Evolutionary conservation across 495 filamentous ascomycete species (phyloP), one percentile per base, ranked within the genome.

Genomic region (Aspergillus affinis): DNA sequence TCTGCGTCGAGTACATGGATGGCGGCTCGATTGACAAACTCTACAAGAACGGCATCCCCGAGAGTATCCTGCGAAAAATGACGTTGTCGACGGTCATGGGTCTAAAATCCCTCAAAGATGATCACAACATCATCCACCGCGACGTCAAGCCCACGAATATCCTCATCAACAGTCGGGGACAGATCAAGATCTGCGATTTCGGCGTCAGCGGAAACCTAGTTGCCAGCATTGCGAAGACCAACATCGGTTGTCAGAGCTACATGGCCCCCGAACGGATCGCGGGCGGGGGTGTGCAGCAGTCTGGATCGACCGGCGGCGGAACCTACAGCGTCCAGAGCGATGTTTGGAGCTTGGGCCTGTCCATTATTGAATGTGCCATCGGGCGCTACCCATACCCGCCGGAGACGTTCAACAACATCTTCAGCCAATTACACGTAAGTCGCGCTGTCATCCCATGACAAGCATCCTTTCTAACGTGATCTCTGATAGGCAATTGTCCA

Each of bases 121-220:
- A 97, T 55, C 95, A 99, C 77, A 97, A 97, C 68, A 99, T 99
- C 74, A 99, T 99, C 69, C 94, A 99, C 69, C 87, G 94, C 56
- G 94, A 99, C 69, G 95, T 99, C 59, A 99, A 99, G 70, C 94
- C 94, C 17, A 99, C 94, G 18, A 99, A 99, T 64, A 97, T 99
- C 55, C 80, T 99, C 29, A 85, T 91, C 68, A 98, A 97, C 73
- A 90, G 86, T 15, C 81, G 83, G 50, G 94, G 94, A 3, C 92
- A 98, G 68, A 81, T 98, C 73, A 99, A 99, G 74, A 96, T 99
- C 52, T 99, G 94, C 75, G 94, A 99, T 74, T 99, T 99, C 69
- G 94, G 94, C 65, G 94, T 99, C 12, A 94, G 90, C 54, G 94
- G 94, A 41, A 99, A 99, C 67, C 75, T 99, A 13, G 94, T 99